Percentiles rank a stretch among this genome's conserved stretches.
Evolutionary conservation across 148 eudicot genomes (phyloP).

Genomic region (Cornus florida): DNA sequence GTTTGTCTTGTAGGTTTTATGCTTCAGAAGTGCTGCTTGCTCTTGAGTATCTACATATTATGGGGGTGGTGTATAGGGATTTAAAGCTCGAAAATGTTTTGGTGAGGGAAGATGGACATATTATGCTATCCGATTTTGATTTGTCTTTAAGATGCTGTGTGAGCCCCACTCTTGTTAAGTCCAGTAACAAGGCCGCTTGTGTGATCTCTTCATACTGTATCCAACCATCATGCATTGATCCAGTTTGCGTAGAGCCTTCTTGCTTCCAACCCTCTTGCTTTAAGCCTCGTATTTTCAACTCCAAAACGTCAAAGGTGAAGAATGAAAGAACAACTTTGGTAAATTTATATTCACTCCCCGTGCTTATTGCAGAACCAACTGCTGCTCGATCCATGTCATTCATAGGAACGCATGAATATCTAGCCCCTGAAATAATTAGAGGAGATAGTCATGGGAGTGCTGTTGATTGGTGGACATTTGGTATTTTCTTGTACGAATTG

Average conservation of each 20-base stretch:
- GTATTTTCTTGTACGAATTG: constrained; percentile 75
- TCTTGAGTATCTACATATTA: constrained; percentile 83
- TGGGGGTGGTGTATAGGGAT: constrained; percentile 85
- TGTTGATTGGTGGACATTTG: constrained; percentile 94
- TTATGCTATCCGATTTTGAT: constrained; percentile 87
- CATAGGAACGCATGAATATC: constrained; percentile 82
- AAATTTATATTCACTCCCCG: constrained; percentile 51
- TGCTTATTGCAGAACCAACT: constrained; percentile 74
- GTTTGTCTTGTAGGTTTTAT: constrained; percentile 58
- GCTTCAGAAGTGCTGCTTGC: constrained; percentile 86
- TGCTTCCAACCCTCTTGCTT: constrained; percentile 81
- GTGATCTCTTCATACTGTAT: constrained; percentile 58
- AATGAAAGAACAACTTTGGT: constrained; percentile 21
- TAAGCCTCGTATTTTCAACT: constrained; percentile 51
- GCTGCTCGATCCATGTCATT: constrained; percentile 80
- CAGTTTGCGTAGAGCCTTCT: constrained; percentile 64
- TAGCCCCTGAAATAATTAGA: constrained; percentile 77
- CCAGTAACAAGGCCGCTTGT: constrained; percentile 42
- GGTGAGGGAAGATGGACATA: constrained; percentile 87
- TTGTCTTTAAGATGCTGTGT: constrained; percentile 66
- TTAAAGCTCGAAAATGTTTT: constrained; percentile 81
- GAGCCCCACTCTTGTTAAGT: constrained; percentile 44
- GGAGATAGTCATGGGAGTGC: constrained; percentile 94
- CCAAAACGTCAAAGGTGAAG: constrained; percentile 41
- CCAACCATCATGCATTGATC: constrained; percentile 64